Evolutionary conservation across 202 grass and related monocot species (phyloP).

Genomic region (Tripidium arundinaceum): DNA sequence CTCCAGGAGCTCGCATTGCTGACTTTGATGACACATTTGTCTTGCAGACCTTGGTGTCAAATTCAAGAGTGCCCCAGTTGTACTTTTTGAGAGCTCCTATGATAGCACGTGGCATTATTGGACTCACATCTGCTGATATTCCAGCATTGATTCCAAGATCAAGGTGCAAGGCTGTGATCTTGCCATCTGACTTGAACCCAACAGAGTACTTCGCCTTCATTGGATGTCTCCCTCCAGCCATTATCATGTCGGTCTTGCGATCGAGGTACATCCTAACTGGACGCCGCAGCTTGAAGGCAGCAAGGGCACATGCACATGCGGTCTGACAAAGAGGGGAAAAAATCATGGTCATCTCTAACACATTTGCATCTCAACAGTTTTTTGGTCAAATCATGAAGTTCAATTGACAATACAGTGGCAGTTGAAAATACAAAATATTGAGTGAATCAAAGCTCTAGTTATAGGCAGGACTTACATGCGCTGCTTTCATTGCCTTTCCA

Average conservation of each 20-base stretch:
- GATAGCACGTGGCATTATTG: background rate
- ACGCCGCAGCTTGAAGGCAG: constrained; percentile 55
- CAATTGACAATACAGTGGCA: background rate
- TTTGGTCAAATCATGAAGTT: background rate
- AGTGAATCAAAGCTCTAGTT: background rate
- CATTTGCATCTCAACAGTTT: background rate
- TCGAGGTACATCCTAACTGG: constrained; percentile 83
- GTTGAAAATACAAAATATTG: background rate
- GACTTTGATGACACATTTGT: constrained; percentile 74
- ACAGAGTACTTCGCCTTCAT: constrained; percentile 66
- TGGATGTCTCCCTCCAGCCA: constrained; percentile 71
- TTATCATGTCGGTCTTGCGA: constrained; percentile 87
- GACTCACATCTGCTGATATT: constrained; percentile 53
- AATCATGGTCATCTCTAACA: background rate
- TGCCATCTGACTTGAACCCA: constrained; percentile 80
- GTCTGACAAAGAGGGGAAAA: constrained; percentile 34
- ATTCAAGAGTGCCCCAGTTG: constrained; percentile 63
- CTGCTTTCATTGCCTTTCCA: constrained; percentile 56
- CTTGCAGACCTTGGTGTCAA: constrained; percentile 70
- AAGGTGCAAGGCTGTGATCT: constrained; percentile 65
- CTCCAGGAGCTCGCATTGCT: constrained; percentile 63
- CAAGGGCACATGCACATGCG: constrained; percentile 63
- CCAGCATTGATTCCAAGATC: constrained; percentile 60
- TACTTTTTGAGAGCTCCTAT: constrained; percentile 68
- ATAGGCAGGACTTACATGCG: constrained; percentile 36